These are phyloP conservation scores for Begonia fuchsioides DNA, from an alignment of 306 rosid genomes.

Conservation along the genomic window DNA sequence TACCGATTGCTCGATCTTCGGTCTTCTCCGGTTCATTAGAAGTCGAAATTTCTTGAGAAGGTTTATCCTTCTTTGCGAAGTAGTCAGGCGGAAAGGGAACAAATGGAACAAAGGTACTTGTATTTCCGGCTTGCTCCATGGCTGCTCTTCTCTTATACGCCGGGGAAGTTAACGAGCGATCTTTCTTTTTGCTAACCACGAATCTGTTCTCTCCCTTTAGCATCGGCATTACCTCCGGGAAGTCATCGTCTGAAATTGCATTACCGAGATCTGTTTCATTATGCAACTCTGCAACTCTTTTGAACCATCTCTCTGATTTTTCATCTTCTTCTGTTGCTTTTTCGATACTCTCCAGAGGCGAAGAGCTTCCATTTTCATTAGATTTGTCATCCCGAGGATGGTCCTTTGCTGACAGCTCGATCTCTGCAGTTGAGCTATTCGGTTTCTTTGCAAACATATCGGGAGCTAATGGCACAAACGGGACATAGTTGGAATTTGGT, in stretches of 20 bases:
- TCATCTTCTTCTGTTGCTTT: constrained; percentile 51
- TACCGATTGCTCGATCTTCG: constrained; percentile 14
- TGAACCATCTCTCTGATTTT: constrained; percentile 86
- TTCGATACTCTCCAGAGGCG: constrained; percentile 12
- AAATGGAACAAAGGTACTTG: constrained; percentile 58
- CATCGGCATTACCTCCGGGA: constrained; percentile 92
- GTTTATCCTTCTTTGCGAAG: constrained; percentile 55
- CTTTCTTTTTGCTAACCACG: constrained; percentile 80
- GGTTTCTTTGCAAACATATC: constrained; percentile 38
- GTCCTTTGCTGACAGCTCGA: constrained; percentile 6
- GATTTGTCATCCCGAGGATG: constrained; percentile 10
- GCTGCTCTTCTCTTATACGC: constrained; percentile 66
- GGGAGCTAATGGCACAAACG: constrained; percentile 40
- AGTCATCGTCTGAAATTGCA: constrained; percentile 62
- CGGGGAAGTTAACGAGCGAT: constrained; percentile 75
- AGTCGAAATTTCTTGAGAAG: constrained; percentile 11
- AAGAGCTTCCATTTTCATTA: constrained; percentile 15
- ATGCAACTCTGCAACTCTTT: constrained; percentile 68
- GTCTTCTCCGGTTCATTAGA: constrained; percentile 18
- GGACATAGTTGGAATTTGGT: constrained; percentile 25
- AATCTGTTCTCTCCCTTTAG: constrained; percentile 89
- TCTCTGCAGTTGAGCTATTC: constrained; percentile 24
- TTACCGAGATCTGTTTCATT: constrained; percentile 45
- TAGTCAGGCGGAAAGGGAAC: constrained; percentile 92
- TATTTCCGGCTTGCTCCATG: constrained; percentile 49